phyloP scores from a whole-genome alignment of 345 rosid genomes.

The Rubroshorea leprosula region DNA sequence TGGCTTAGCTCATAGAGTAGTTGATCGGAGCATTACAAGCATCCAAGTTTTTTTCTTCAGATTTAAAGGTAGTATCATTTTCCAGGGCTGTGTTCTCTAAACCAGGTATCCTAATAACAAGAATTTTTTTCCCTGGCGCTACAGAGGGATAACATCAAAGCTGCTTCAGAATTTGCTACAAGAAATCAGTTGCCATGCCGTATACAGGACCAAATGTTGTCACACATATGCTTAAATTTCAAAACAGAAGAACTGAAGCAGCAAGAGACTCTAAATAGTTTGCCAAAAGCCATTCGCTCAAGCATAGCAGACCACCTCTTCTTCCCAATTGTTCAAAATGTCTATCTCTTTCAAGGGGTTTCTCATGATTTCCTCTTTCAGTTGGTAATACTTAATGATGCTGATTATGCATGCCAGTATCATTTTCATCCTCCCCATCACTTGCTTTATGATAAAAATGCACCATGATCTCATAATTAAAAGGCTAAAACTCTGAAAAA shows the following conservation, averaged over 20 bases:
- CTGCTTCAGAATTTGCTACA: conserved; percentile 81
- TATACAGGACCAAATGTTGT: conserved; percentile 81
- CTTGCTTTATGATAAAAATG: background rate
- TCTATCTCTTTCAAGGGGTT: conserved; percentile 72
- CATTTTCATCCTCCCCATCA: background rate
- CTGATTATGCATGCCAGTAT: background rate
- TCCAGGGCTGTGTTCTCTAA: background rate
- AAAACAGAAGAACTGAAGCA: conserved; percentile 92
- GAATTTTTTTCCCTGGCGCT: conserved; percentile 23
- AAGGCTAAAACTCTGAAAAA: too few relatives aligned
- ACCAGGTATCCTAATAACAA: conserved; percentile 12
- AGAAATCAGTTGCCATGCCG: conserved; percentile 80
- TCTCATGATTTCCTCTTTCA: conserved; percentile 87
- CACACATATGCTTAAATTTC: conserved; percentile 82
- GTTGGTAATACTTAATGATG: conserved; percentile 45
- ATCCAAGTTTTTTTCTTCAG: conserved; percentile 3
- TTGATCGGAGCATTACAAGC: conserved; percentile 3
- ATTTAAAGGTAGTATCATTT: too few relatives aligned
- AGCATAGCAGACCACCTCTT: conserved; percentile 80
- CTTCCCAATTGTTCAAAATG: conserved; percentile 54
- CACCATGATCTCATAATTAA: background rate
- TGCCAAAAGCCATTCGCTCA: conserved; percentile 91
- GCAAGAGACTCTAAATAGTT: conserved; percentile 69
- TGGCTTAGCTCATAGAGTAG: background rate
- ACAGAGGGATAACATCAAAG: conserved; percentile 78